These are phyloP conservation scores for Erodium chrysanthum DNA, from an alignment of 441 rosid species.

Conservation along the genomic window DNA sequence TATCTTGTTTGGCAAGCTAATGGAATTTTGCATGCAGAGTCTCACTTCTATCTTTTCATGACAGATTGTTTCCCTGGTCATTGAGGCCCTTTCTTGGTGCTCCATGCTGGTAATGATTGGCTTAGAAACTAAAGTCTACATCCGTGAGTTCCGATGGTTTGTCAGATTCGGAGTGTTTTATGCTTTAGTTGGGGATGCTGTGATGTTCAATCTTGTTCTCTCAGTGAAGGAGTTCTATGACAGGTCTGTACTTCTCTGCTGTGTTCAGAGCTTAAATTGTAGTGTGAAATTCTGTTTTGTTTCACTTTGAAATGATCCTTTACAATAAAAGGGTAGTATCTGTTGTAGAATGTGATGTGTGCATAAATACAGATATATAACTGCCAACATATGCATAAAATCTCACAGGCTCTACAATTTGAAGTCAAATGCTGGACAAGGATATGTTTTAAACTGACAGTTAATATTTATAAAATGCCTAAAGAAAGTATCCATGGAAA, in stretches of 20 bases:
- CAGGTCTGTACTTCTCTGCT: conserved; percentile 41
- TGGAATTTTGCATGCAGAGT: conserved; percentile 1
- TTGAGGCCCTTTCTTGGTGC: conserved; percentile 84
- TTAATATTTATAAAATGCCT: not conserved
- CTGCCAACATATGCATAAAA: not conserved
- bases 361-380: not conserved
- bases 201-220: conserved; percentile 67
- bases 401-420: not conserved
- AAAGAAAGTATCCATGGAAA: no score
- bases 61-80: conserved; percentile 64
- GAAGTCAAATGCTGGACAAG: conserved; percentile 4
- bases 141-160: conserved; percentile 81
- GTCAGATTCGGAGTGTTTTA: conserved; percentile 79
- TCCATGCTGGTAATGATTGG: conserved; percentile 56
- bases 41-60: conserved; percentile 18
- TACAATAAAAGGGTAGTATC: not conserved
- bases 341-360: not conserved
- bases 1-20: no score
- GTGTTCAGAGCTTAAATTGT: not conserved
- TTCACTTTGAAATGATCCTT: no score
- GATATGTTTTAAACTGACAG: not conserved
- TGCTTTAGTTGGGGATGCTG: conserved; percentile 74
- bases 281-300: not conserved
- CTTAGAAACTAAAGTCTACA: conserved; percentile 72
- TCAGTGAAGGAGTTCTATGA: conserved; percentile 53